These are phyloP conservation scores for Zangia roseola DNA, from an alignment of 768 basidiomycete species.

Conservation along the genomic window DNA sequence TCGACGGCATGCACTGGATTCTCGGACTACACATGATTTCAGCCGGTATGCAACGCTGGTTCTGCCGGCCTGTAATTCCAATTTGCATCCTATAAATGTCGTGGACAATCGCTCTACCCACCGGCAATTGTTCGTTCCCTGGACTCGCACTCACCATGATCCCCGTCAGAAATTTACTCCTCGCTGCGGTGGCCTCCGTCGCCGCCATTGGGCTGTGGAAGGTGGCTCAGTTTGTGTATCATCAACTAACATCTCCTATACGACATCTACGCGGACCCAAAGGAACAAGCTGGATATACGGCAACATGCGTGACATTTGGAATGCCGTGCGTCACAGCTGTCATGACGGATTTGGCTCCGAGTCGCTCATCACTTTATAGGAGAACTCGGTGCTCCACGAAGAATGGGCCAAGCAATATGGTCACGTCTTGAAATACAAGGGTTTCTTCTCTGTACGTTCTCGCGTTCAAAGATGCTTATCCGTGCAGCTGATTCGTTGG, in stretches of 20 bases:
- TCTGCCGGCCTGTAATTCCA: too few species aligned
- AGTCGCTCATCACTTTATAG: conserved; percentile 5
- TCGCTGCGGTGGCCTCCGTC: conserved; percentile 15
- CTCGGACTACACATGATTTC: too few species aligned
- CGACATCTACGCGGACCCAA: conserved; percentile 49
- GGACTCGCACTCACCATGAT: too few species aligned
- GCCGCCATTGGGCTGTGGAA: conserved; percentile 33
- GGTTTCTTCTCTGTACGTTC: conserved; percentile 43
- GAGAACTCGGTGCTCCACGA: conserved; percentile 36
- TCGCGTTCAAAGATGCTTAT: neutral
- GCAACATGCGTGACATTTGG: conserved; percentile 47
- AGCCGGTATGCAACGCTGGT: too few species aligned
- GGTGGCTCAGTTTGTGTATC: conserved; percentile 30
- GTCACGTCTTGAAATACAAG: conserved; percentile 44
- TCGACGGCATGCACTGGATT: too few species aligned
- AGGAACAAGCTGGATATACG: conserved; percentile 43
- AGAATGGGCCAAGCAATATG: conserved; percentile 48
- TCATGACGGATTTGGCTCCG: too few species aligned
- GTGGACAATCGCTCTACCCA: too few species aligned
- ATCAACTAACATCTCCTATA: conserved; percentile 41
- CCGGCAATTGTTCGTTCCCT: too few species aligned
- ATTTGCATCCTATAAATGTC: too few species aligned
- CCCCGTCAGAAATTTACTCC: conserved; percentile 1
- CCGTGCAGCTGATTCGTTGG: neutral
- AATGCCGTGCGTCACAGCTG: conserved; percentile 33